A percentile compares a stretch with the other conserved stretches of the same genome.
Conservation (phyloP, 2,329 filamentous ascomycete genomes). For the Zymoseptoria pseudotritici region DNA sequence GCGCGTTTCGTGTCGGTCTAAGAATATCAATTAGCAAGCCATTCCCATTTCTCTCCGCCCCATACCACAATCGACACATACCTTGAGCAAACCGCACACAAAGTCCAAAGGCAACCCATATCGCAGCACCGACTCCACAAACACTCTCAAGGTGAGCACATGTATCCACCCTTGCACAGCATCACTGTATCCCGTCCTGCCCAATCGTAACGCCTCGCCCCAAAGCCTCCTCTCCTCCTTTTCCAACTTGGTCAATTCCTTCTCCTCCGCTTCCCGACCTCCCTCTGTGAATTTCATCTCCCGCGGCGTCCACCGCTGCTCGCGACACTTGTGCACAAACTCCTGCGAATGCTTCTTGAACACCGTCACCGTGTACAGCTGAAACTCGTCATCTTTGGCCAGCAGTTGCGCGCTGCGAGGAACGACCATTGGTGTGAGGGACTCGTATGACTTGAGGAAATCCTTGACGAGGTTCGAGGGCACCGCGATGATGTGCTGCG, state of each 20-base stretch:
- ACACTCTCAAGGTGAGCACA: slow-evolving; percentile 81
- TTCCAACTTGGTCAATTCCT: slow-evolving; percentile 72
- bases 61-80: slow-evolving; percentile 34
- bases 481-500: slow-evolving; percentile 89
- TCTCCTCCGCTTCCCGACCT: slow-evolving; percentile 79
- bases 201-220: slow-evolving; percentile 81
- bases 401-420: slow-evolving; percentile 77
- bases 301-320: slow-evolving; percentile 88
- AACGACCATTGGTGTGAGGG: slow-evolving; percentile 81
- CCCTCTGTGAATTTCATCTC: slow-evolving; percentile 92
- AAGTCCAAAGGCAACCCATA: slow-evolving; percentile 91
- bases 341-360: slow-evolving; percentile 88
- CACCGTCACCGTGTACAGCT: slow-evolving; percentile 76
- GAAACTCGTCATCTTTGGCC: slow-evolving; percentile 81
- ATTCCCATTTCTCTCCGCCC: neutral
- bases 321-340: slow-evolving; percentile 85
- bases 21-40: slow-evolving; percentile 6
- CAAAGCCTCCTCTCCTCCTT: slow-evolving; percentile 86
- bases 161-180: slow-evolving; percentile 95
- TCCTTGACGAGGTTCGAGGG: slow-evolving; percentile 75
- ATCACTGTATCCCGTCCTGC: slow-evolving; percentile 90
- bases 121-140: slow-evolving; percentile 94
- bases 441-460: slow-evolving; percentile 84
- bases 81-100: slow-evolving; percentile 75
- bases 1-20: slow-evolving; percentile 76